A percentile compares a stretch with the other conserved stretches of the same genome.
phyloP scores from a whole-genome alignment of 2,329 filamentous ascomycete species.

The Cadophora malorum region DNA sequence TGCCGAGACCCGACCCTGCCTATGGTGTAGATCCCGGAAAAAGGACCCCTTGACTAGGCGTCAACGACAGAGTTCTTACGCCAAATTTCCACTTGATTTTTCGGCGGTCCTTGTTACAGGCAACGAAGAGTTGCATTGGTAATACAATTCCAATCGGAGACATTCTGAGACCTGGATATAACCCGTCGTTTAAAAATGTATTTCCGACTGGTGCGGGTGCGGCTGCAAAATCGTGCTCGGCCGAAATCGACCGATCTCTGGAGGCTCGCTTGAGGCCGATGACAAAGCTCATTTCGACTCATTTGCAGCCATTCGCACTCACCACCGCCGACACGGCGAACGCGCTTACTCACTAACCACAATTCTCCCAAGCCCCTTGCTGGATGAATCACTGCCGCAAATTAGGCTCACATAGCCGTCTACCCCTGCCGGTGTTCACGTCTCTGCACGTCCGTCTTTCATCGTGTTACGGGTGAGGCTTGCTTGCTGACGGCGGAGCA shows the following conservation, averaged over 20 bases:
- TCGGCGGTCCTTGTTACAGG: background rate
- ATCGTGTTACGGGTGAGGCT: constrained; percentile 15
- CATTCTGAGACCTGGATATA: background rate
- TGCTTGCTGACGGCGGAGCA: constrained; percentile 21
- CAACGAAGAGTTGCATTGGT: background rate
- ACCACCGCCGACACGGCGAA: constrained; percentile 12
- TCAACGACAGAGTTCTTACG: background rate
- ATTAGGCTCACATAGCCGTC: constrained; percentile 1
- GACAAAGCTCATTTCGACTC: constrained; percentile 21
- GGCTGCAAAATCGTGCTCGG: constrained; percentile 8
- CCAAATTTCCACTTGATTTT: background rate
- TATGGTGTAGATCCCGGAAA: background rate
- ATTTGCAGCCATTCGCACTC: background rate
- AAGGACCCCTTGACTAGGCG: background rate
- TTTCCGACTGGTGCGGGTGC: constrained; percentile 1
- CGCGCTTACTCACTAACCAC: background rate
- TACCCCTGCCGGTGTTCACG: constrained; percentile 9
- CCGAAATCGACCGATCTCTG: background rate
- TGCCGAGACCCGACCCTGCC: background rate
- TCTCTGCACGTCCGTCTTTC: constrained; percentile 9
- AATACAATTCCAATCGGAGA: constrained; percentile 13
- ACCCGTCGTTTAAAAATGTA: background rate
- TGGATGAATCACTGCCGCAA: constrained; percentile 13
- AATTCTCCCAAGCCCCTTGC: background rate
- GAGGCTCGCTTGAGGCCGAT: constrained; percentile 4